phyloP scores from a whole-genome alignment of 78 protist species.

The Thecamonas trahens region DNA sequence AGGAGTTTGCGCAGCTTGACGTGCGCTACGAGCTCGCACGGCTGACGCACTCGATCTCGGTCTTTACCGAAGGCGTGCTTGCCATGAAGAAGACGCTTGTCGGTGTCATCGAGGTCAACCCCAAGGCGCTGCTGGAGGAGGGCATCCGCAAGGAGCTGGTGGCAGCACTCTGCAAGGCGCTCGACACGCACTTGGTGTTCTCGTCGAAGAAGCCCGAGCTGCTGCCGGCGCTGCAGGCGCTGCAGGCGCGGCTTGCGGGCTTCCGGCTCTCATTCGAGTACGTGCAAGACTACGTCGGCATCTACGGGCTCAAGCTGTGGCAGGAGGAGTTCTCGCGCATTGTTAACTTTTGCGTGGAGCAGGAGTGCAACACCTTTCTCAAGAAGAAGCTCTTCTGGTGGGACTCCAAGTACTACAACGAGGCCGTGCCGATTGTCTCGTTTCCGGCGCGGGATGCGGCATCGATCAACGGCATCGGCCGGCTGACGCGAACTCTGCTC shows the following conservation, averaged over 20 bases:
- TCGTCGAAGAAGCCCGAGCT: slow-evolving; percentile 24
- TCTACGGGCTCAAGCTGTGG: slow-evolving; percentile 86
- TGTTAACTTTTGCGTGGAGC: slow-evolving; percentile 88
- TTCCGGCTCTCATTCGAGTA: slow-evolving; percentile 70
- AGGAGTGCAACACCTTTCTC: slow-evolving; percentile 80
- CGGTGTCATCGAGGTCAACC: slow-evolving; percentile 82
- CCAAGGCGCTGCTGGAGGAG: slow-evolving; percentile 80
- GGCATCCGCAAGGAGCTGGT: slow-evolving; percentile 93
- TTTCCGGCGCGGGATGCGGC: slow-evolving; percentile 33
- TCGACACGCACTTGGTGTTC: slow-evolving; percentile 53
- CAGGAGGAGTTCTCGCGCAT: slow-evolving; percentile 89
- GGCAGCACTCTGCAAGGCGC: slow-evolving; percentile 32
- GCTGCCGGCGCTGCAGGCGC: slow-evolving; percentile 13
- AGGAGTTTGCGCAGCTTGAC: slow-evolving; percentile 76
- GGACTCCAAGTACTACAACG: slow-evolving; percentile 76
- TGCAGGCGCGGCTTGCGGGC: slow-evolving; percentile 61
- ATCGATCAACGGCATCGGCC: slow-evolving; percentile 80
- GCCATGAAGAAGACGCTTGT: slow-evolving; percentile 94
- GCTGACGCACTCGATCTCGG: slow-evolving; percentile 68
- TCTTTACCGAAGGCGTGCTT: slow-evolving; percentile 92
- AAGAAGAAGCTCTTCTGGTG: slow-evolving; percentile 52
- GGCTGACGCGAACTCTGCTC: slow-evolving; percentile 73
- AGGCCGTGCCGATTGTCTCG: slow-evolving; percentile 77
- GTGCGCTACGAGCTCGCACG: slow-evolving; percentile 72
- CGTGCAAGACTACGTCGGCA: slow-evolving; percentile 81